These are phyloP conservation scores for Hygrocybe punicea DNA, from an alignment of 768 basidiomycete species.

Conservation along the genomic window DNA sequence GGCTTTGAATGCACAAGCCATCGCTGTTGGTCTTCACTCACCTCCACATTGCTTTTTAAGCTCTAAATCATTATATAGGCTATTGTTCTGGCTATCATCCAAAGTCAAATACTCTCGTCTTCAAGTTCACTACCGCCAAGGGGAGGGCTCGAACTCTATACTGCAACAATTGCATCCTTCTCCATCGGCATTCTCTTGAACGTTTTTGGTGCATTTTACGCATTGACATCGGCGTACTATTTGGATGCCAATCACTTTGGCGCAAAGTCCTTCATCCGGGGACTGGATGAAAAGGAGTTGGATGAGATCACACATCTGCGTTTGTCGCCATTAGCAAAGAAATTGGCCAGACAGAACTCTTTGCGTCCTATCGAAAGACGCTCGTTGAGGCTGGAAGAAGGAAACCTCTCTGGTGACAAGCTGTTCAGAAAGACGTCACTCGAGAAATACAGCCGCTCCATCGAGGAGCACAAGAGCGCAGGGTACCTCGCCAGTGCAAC, in stretches of 20 bases:
- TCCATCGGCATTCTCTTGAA: neutral
- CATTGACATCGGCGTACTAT: neutral
- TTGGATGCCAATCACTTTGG: neutral
- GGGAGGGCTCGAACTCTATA: neutral
- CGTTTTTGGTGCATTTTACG: neutral
- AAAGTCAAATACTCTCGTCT: neutral
- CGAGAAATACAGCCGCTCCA: constrained; percentile 2
- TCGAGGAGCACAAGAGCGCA: neutral
- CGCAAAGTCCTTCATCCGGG: neutral
- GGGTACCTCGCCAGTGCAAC: neutral
- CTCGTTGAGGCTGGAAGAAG: neutral
- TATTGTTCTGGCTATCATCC: neutral
- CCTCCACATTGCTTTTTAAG: neutral
- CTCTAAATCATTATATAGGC: neutral
- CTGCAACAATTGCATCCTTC: neutral
- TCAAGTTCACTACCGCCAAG: neutral
- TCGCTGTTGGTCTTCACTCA: neutral
- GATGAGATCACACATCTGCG: neutral
- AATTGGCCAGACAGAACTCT: neutral
- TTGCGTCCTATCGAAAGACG: neutral
- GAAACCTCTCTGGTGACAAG: neutral
- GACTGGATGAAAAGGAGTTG: neutral
- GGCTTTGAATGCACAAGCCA: neutral
- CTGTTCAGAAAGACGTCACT: constrained; percentile 1
- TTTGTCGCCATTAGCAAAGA: neutral